Evolutionary conservation across 345 rosid species (phyloP).

Genomic region (Citrus medica): DNA sequence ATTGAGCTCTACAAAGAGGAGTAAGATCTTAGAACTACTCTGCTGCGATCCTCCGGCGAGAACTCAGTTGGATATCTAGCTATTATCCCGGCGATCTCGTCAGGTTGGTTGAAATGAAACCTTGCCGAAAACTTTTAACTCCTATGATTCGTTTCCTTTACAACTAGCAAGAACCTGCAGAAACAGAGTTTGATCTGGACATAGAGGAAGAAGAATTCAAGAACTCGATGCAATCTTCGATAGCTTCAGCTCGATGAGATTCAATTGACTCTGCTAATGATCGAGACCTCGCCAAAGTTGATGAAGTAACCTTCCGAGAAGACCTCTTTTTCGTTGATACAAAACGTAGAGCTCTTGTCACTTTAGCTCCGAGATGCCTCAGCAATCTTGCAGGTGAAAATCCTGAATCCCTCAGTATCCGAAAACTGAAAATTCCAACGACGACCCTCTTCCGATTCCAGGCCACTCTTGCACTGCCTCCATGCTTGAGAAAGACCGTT

Average conservation of each 20-base stretch:
- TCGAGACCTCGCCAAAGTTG: slow-evolving; percentile 56
- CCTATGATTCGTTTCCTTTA: background rate
- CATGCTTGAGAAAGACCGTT: slow-evolving; percentile 37
- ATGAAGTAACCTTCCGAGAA: slow-evolving; percentile 44
- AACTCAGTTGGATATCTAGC: background rate
- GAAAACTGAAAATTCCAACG: slow-evolving; percentile 44
- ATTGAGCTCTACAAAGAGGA: background rate
- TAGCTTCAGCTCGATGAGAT: slow-evolving; percentile 81
- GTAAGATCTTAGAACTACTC: background rate
- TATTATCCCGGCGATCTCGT: background rate
- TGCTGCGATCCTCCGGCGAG: background rate
- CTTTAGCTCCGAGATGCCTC: slow-evolving; percentile 51
- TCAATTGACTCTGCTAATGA: slow-evolving; percentile 69
- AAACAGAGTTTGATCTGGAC: slow-evolving; percentile 68
- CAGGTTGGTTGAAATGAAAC: background rate
- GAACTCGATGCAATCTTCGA: slow-evolving; percentile 91
- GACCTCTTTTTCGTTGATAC: slow-evolving; percentile 43
- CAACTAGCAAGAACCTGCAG: slow-evolving; percentile 43
- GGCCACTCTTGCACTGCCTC: slow-evolving; percentile 22
- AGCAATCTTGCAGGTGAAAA: slow-evolving; percentile 46
- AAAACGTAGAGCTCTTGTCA: slow-evolving; percentile 47
- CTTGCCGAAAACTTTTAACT: background rate
- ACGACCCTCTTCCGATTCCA: slow-evolving; percentile 34
- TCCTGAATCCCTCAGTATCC: slow-evolving; percentile 33
- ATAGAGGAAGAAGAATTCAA: slow-evolving; percentile 74